Conservation (phyloP, 352 stramenopile genomes). For the Pythium aquatile region DNA sequence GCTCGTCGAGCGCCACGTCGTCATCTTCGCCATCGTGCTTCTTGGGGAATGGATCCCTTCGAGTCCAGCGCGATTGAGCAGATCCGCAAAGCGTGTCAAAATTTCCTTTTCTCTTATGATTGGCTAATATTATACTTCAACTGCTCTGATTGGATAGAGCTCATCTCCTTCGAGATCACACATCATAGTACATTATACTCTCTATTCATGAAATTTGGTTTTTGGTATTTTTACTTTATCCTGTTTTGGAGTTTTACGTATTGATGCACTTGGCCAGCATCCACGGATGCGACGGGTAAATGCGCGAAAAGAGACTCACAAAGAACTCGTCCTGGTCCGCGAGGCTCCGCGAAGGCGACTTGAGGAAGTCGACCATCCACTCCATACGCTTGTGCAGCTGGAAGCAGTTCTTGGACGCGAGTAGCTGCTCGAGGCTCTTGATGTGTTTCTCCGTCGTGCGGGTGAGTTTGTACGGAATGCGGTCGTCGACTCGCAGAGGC, state of each 20-base stretch:
- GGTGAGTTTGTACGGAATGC: constrained; percentile 78
- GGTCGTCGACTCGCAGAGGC: constrained; percentile 66
- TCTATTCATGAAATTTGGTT: neutral
- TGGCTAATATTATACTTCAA: constrained; percentile 6
- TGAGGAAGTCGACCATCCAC: constrained; percentile 66
- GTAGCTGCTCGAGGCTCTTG: constrained; percentile 60
- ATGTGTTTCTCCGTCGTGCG: constrained; percentile 81
- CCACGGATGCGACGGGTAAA: constrained; percentile 80
- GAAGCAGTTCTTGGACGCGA: constrained; percentile 80
- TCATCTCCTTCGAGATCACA: neutral
- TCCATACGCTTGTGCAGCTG: constrained; percentile 73
- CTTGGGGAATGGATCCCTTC: neutral
- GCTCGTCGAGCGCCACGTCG: neutral
- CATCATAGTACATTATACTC: neutral
- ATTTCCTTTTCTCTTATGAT: neutral
- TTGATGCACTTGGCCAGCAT: constrained; percentile 68
- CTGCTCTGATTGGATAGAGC: constrained; percentile 2
- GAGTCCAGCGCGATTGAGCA: neutral
- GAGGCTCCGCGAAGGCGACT: constrained; percentile 62
- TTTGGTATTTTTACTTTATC: neutral
- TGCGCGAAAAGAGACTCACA: constrained; percentile 78
- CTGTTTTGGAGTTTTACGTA: neutral
- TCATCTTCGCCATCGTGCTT: constrained; percentile 5
- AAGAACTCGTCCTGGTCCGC: constrained; percentile 87
- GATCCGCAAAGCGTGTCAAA: constrained; percentile 13